Evolutionary conservation across 371 early-diverging fungal species (phyloP).

Genomic region (Saksenaea vasiformis): DNA sequence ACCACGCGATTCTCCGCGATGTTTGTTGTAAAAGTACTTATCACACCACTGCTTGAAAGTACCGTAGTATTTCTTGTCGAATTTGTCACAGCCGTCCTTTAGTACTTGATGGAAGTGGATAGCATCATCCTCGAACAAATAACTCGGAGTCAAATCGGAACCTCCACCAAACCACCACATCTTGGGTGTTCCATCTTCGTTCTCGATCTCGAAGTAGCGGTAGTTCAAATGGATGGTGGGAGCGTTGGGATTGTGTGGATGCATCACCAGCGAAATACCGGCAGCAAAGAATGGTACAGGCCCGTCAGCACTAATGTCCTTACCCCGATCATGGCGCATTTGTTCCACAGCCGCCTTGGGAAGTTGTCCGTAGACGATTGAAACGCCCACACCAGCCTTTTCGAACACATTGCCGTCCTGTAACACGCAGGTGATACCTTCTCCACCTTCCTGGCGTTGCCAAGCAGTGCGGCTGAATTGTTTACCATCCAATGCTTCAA

Average conservation of each 20-base stretch:
- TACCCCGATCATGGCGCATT: conserved; percentile 72
- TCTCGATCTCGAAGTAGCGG: conserved; percentile 90
- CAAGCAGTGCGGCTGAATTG: conserved; percentile 76
- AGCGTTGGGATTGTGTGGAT: conserved; percentile 92
- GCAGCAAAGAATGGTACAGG: conserved; percentile 81
- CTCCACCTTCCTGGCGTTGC: conserved; percentile 84
- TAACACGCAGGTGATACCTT: conserved; percentile 88
- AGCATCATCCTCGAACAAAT: conserved; percentile 78
- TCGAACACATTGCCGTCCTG: conserved; percentile 91
- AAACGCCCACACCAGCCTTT: conserved; percentile 92
- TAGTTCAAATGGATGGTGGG: conserved; percentile 96
- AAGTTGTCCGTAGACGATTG: conserved; percentile 75
- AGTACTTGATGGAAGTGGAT: conserved; percentile 77
- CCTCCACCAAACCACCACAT: conserved; percentile 89
- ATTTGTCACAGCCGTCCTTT: conserved; percentile 77
- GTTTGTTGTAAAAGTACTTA: conserved; percentile 74
- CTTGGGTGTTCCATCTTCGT: conserved; percentile 55
- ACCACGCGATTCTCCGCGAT: conserved; percentile 81
- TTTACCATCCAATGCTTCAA: conserved; percentile 61
- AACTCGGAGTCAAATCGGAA: conserved; percentile 78
- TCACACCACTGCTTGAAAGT: conserved; percentile 86
- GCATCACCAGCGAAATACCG: conserved; percentile 89
- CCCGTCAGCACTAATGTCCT: conserved; percentile 44
- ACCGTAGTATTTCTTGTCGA: conserved; percentile 67
- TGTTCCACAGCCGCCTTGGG: conserved; percentile 72